Conservation (phyloP, 495 filamentous ascomycete genomes). For the Pyronema omphalodes region DNA sequence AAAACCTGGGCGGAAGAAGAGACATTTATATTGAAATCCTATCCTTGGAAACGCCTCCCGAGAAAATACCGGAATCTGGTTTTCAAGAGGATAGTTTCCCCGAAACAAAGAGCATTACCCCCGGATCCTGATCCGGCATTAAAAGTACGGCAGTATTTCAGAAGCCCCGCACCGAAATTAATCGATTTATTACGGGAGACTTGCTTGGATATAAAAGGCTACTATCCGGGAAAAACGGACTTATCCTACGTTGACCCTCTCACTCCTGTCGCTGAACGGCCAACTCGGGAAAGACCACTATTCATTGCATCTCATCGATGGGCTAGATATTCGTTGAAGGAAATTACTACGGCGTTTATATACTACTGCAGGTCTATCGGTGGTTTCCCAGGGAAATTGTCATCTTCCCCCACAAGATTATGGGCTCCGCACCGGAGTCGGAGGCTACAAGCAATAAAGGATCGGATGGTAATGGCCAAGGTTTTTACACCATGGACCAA, state of each 20-base stretch:
- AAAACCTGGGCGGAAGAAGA: not conserved
- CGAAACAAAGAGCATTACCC: no score
- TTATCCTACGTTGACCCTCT: constrained; percentile 7
- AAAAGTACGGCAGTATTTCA: not conserved
- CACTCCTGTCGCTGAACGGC: not conserved
- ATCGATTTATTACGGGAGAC: constrained; percentile 5
- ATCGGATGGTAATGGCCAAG: constrained; percentile 16
- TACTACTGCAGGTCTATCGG: constrained; percentile 1
- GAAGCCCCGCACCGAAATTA: constrained; percentile 1
- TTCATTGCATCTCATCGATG: not conserved
- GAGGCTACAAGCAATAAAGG: constrained; percentile 10
- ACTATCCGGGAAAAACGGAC: constrained; percentile 7
- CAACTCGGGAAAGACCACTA: not conserved
- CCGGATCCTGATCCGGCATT: no score
- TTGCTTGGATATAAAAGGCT: constrained; percentile 1
- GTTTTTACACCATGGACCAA: constrained; percentile 26
- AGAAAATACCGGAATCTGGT: no score
- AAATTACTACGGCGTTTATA: constrained; percentile 11
- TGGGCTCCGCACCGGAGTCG: not conserved
- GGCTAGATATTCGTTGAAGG: constrained; percentile 4
- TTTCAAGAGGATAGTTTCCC: no score
- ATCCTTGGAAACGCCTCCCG: no score
- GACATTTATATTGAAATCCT: not conserved
- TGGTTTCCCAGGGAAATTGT: not conserved
- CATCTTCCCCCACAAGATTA: not conserved